Percentiles rank a stretch among this genome's conserved stretches.
These are phyloP conservation scores for Paspalum vaginatum DNA, from an alignment of 176 grass and related monocot species.

Conservation along the genomic window DNA sequence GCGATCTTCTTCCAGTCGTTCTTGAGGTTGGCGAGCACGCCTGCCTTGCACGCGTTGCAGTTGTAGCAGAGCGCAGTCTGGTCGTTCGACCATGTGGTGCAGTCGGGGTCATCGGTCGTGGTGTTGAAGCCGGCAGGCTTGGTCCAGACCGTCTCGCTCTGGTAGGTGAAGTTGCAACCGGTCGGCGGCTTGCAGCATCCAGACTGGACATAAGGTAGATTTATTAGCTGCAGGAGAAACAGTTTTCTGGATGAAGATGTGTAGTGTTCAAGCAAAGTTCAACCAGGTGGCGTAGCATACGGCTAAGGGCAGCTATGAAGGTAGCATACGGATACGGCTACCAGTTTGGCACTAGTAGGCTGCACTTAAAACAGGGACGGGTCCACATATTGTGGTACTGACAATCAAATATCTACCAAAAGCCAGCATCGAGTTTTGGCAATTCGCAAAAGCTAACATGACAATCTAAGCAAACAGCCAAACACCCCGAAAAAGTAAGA, in stretches of 20 bases:
- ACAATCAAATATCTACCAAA: background rate
- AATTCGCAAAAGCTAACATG: conserved; percentile 15
- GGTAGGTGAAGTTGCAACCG: conserved; percentile 73
- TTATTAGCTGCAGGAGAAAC: conserved; percentile 23
- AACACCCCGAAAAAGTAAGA: background rate
- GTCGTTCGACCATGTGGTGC: conserved; percentile 75
- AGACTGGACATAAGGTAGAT: conserved; percentile 51
- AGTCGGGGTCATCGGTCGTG: conserved; percentile 48
- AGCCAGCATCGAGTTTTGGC: background rate
- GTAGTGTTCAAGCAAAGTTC: background rate
- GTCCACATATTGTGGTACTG: background rate
- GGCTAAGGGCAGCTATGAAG: background rate
- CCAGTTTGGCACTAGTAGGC: background rate
- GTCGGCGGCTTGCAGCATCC: conserved; percentile 94
- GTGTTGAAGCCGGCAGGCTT: conserved; percentile 64
- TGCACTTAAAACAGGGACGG: background rate
- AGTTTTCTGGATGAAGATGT: background rate
- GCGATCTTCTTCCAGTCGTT: conserved; percentile 96
- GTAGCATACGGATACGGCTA: no score
- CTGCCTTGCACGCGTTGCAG: conserved; percentile 84
- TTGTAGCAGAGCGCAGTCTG: conserved; percentile 69
- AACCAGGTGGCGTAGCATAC: background rate
- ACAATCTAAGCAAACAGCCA: background rate
- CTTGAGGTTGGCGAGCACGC: conserved; percentile 88
- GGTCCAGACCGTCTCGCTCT: conserved; percentile 64